phyloP scores from a whole-genome alignment of 2,329 filamentous ascomycete species.

The Sordariomycetes sp. region DNA sequence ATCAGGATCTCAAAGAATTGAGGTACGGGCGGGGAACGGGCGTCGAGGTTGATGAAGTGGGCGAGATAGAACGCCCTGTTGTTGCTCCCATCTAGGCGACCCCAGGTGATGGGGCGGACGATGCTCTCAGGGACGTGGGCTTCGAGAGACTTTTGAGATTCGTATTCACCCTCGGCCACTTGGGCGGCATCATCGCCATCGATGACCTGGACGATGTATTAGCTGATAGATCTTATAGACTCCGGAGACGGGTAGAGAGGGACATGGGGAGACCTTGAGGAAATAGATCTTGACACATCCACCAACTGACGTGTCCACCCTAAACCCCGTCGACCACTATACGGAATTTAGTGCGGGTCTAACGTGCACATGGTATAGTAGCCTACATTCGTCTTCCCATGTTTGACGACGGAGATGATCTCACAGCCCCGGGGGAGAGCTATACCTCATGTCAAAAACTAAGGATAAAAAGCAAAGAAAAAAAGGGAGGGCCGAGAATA shows the following conservation, averaged over 20 bases:
- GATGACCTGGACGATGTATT: not conserved
- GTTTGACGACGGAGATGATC: not conserved
- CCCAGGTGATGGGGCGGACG: constrained; percentile 12
- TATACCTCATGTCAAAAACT: not conserved
- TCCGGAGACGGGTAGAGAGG: not conserved
- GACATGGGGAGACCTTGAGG: constrained; percentile 10
- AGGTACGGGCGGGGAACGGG: not conserved
- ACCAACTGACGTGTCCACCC: not conserved
- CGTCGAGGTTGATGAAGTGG: not conserved
- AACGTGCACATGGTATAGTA: not conserved
- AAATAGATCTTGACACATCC: constrained; percentile 8
- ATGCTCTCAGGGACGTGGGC: constrained; percentile 7
- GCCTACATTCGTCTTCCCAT: constrained; percentile 3
- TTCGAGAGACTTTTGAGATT: constrained; percentile 9
- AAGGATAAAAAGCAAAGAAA: too few species aligned
- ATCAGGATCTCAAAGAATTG: constrained; percentile 11
- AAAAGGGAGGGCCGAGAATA: too few species aligned
- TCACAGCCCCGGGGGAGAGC: not conserved
- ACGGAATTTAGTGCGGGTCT: not conserved
- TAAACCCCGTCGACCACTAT: not conserved
- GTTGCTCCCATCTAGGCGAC: constrained; percentile 6
- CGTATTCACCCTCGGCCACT: constrained; percentile 13
- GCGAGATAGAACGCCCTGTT: not conserved
- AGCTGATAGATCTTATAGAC: not conserved
- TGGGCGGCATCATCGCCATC: not conserved